These are phyloP conservation scores for Picochlorum sp. DNA, from an alignment of 139 green algal species.

Conservation along the genomic window DNA sequence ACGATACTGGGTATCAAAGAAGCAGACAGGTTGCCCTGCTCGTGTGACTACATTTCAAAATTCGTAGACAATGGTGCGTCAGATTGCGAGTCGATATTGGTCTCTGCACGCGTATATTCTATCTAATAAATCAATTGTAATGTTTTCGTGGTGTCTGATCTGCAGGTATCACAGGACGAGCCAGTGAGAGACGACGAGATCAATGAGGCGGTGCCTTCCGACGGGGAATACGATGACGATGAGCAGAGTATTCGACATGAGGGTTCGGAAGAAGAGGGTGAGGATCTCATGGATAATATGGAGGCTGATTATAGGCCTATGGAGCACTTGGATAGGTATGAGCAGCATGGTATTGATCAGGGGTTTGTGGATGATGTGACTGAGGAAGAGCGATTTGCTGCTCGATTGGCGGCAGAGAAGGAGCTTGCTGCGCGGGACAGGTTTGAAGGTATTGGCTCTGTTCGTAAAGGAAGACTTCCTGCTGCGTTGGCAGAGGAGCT, in stretches of 20 bases:
- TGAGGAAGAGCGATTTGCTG: conserved; percentile 40
- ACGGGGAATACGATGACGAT: conserved; percentile 18
- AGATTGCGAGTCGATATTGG: too few species aligned
- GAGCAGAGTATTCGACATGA: conserved; percentile 1
- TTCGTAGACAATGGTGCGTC: too few species aligned
- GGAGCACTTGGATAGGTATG: conserved; percentile 79
- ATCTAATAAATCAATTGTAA: too few species aligned
- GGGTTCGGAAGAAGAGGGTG: conserved; percentile 56
- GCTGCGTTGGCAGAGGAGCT: conserved; percentile 45
- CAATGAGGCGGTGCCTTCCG: conserved; percentile 13
- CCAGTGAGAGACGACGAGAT: conserved; percentile 1
- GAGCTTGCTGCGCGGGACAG: conserved; percentile 58
- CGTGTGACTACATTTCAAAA: too few species aligned
- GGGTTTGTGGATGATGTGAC: conserved; percentile 52
- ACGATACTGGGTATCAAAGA: too few species aligned
- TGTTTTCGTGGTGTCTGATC: too few species aligned
- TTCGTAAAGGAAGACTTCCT: conserved; percentile 36
- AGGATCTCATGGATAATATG: conserved; percentile 84
- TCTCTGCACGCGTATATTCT: too few species aligned
- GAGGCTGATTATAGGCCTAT: conserved; percentile 87
- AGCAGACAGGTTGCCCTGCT: too few species aligned
- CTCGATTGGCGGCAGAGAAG: conserved; percentile 60
- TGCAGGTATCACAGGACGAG: too few species aligned
- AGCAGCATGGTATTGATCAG: conserved; percentile 72
- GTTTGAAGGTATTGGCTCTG: conserved; percentile 24